A percentile compares a stretch with the other conserved stretches of the same genome.
These are phyloP conservation scores for Sclerotinia glacialis DNA, from an alignment of 2,329 filamentous ascomycete genomes.

Conservation along the genomic window DNA sequence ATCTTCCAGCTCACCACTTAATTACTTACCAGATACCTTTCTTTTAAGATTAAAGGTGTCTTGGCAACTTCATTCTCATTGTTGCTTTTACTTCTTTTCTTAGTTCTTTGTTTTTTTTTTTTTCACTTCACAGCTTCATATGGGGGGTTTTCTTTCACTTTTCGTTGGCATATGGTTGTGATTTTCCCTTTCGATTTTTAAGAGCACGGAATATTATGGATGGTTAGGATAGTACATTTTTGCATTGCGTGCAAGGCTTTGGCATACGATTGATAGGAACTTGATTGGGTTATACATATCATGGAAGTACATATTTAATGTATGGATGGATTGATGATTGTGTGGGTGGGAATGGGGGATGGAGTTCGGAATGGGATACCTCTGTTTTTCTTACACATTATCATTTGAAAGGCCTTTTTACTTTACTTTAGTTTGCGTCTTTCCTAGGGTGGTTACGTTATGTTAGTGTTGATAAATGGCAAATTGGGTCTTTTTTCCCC, in stretches of 20 bases:
- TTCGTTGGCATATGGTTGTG: not conserved
- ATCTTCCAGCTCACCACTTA: not conserved
- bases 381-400: not conserved
- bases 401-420: not conserved
- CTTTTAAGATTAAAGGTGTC: not conserved
- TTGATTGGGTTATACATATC: constrained; percentile 2
- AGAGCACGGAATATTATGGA: constrained; percentile 6
- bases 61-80: not conserved
- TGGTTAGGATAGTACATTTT: constrained; percentile 15
- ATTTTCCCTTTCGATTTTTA: not conserved
- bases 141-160: not conserved
- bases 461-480: not conserved
- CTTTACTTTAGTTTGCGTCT: not conserved
- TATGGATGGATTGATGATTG: constrained; percentile 4
- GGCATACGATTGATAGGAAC: constrained; percentile 14
- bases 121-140: not conserved
- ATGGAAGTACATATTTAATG: not conserved
- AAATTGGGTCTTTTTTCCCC: not conserved
- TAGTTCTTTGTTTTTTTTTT: not conserved
- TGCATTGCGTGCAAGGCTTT: constrained; percentile 18
- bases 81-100: not conserved
- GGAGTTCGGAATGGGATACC: constrained; percentile 15
- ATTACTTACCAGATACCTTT: not conserved
- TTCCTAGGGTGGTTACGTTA: not conserved
- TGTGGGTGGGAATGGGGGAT: not conserved